Base-by-base conservation (phyloP, 1,284 basidiomycete species). In the Abortiporus biennis region DNA sequence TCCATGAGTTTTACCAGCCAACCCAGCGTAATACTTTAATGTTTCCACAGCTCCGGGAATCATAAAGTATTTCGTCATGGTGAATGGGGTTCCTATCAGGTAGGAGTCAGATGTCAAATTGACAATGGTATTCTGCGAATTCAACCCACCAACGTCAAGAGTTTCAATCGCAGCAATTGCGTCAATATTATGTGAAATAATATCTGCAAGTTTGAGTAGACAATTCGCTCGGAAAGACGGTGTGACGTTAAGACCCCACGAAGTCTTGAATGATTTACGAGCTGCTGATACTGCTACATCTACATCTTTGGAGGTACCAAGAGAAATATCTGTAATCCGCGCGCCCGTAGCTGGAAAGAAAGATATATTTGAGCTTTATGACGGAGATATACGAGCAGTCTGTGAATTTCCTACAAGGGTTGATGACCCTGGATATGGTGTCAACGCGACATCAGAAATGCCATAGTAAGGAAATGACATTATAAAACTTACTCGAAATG, bases 211-310 rank as follows among this genome's bases (percentile, higher is more conserved):
- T 59, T 74, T 75, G 47, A 60, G 61, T 9, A 78, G 59, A 23
- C 77, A 61, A 42, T 67, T 63, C 34, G 78, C 76, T 43, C 83
- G 76, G 53, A 69, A 59, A 43, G 61, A 45, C 31, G 74, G 78
- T 11, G 78, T 63, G 12, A 58, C 38, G 23, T 70, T 68, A 34
- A 68, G 57, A 38, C 81, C 80, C 80, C 79, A 84, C n/a, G 57
- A 55, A 11, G 66, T 72, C 41, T 80, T 65, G 59, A 68, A 81
- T 1, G 79, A 76, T 55, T 69, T 70, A 46, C 69, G 65, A 12
- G 80, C 79, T 17, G 70, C 76, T 34, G 65, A 55, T 46, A 74
- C 65, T 32, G 73, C 74, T 39, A 58, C 31, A 47, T 77, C 70
- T 50, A 76, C 65, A 51, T 78, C 74, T 33, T 57, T 55, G 20